Percentiles rank a stretch among this genome's conserved stretches.
Conservation (phyloP, 169 alveolate species). For the Theileria luwenshuni region DNA sequence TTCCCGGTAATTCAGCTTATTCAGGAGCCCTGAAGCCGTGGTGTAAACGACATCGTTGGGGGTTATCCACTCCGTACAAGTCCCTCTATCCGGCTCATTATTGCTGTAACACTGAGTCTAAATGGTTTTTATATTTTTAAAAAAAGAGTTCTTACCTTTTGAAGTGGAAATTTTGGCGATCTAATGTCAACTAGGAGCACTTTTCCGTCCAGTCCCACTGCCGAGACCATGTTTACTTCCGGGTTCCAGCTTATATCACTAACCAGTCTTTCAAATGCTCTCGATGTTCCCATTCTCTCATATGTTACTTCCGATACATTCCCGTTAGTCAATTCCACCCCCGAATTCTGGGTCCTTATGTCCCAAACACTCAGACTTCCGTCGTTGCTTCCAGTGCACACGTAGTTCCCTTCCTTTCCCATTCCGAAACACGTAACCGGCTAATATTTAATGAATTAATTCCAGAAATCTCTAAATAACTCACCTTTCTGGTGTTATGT, state of each 20-base stretch:
- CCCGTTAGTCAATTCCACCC: not conserved
- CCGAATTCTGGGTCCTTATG: conserved; percentile 30
- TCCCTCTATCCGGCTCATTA: conserved; percentile 53
- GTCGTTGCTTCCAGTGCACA: conserved; percentile 54
- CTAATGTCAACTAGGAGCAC: conserved; percentile 46
- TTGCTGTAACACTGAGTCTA: conserved; percentile 34
- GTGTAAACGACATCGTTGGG: conserved; percentile 44
- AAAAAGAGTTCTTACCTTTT: conserved; percentile 28
- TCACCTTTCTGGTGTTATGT: conserved; percentile 52
- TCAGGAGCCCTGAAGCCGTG: conserved; percentile 59
- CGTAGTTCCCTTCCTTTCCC: not conserved
- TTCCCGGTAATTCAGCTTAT: conserved; percentile 30
- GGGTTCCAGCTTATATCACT: conserved; percentile 46
- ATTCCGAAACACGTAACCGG: conserved; percentile 50
- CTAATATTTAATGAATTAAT: conserved; percentile 14
- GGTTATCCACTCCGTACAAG: conserved; percentile 43
- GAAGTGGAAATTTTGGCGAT: conserved; percentile 54
- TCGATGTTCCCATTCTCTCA: conserved; percentile 7
- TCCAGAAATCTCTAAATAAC: not conserved
- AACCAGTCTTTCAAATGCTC: conserved; percentile 27
- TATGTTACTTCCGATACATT: conserved; percentile 2
- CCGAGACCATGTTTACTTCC: conserved; percentile 25
- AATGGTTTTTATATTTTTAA: not conserved
- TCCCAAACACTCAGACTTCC: conserved; percentile 60
- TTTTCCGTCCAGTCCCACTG: conserved; percentile 53